A percentile compares a stretch with the other conserved stretches of the same genome.
Evolutionary conservation across 1,284 basidiomycete species (phyloP).

Genomic region (Phenoliferia sp.): DNA sequence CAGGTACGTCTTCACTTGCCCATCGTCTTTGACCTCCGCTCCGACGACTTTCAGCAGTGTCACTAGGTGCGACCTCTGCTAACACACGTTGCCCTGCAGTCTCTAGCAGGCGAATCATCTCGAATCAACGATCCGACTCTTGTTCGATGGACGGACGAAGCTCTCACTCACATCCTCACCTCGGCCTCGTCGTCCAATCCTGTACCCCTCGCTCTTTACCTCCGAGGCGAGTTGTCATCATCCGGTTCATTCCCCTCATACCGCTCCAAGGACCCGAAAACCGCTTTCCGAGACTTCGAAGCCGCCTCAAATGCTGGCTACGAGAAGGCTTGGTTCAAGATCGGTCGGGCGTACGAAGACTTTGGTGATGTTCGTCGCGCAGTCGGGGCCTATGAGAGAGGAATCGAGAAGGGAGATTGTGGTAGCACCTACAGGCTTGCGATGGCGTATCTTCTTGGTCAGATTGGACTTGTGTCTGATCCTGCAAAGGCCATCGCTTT

Average conservation of each 20-base stretch:
- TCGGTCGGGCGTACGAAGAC: conserved; percentile 80
- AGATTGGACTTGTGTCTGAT: conserved; percentile 62
- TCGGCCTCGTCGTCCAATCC: conserved; percentile 43
- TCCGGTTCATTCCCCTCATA: conserved; percentile 54
- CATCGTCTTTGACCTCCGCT: conserved; percentile 38
- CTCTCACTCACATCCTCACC: conserved; percentile 59
- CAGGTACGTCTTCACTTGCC: conserved; percentile 34
- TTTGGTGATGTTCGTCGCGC: conserved; percentile 52
- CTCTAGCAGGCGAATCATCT: conserved; percentile 49
- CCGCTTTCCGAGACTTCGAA: conserved; percentile 82
- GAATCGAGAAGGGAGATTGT: conserved; percentile 60
- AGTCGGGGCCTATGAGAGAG: conserved; percentile 75
- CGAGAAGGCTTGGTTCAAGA: conserved; percentile 73
- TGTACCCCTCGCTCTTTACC: conserved; percentile 67
- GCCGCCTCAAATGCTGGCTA: conserved; percentile 67
- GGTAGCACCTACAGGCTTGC: conserved; percentile 62
- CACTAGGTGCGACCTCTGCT: no score
- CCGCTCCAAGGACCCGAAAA: conserved; percentile 60
- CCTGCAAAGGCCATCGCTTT: conserved; percentile 61
- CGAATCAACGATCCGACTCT: conserved; percentile 61
- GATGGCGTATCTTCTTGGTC: conserved; percentile 84
- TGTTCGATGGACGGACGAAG: conserved; percentile 58
- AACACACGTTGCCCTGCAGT: conserved; percentile 27
- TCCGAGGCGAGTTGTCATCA: conserved; percentile 64
- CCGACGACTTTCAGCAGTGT: no score